Evolutionary conservation across 495 filamentous ascomycete species (phyloP).

Genomic region (Neurospora sp.): DNA sequence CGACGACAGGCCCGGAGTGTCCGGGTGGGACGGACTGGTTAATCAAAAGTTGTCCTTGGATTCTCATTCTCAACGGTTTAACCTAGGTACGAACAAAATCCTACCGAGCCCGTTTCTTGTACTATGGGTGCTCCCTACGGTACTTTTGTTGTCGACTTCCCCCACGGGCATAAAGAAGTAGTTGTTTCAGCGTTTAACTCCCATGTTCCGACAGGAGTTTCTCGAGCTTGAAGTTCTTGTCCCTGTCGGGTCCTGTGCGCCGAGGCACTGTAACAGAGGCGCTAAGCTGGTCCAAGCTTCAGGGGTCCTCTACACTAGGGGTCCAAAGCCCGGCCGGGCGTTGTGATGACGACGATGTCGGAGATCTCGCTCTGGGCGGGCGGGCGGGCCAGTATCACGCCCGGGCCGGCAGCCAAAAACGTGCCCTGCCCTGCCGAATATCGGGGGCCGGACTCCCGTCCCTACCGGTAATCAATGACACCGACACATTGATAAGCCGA

Average conservation of each 20-base stretch:
- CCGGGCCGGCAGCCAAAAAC: not conserved
- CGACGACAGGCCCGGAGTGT: not conserved
- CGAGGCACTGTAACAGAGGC: not conserved
- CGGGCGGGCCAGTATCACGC: not conserved
- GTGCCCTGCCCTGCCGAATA: not conserved
- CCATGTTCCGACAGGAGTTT: not conserved
- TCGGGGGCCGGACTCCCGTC: not conserved
- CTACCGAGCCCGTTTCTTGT: not conserved
- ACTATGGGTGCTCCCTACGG: not conserved
- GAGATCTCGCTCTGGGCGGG: not conserved
- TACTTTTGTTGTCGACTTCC: not conserved
- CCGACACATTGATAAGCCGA: no score
- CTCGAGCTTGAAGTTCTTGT: not conserved
- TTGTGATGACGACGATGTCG: not conserved
- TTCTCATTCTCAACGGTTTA: not conserved
- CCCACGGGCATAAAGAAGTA: not conserved
- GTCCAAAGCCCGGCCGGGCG: not conserved
- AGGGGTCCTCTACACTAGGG: not conserved
- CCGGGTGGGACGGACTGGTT: not conserved
- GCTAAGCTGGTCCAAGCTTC: not conserved
- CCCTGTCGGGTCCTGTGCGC: not conserved
- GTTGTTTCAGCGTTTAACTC: not conserved
- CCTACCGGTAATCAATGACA: not conserved
- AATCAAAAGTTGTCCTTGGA: not conserved
- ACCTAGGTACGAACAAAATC: not conserved